Conservation (phyloP, 345 rosid genomes). For the Aethionema arabicum region DNA sequence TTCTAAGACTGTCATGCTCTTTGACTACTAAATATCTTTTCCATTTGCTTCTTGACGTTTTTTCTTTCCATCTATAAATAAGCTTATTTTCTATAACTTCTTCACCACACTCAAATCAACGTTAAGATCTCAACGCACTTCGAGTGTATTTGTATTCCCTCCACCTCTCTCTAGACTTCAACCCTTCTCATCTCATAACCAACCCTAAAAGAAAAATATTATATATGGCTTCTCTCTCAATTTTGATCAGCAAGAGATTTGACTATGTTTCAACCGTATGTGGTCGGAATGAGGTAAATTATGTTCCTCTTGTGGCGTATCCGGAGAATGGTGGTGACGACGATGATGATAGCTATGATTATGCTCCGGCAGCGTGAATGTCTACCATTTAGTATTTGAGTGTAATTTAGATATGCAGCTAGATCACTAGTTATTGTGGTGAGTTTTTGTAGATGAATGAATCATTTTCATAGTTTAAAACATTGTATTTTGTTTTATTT, state of each 20-base stretch:
- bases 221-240: constrained; percentile 4
- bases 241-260: background rate
- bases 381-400: background rate
- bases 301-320: constrained; percentile 1
- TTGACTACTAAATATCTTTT: too few relatives aligned
- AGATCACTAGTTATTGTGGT: too few relatives aligned
- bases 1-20: too few relatives aligned
- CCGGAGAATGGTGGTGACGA: constrained; percentile 36
- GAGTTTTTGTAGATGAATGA: too few relatives aligned
- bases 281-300: constrained; percentile 25
- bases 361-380: constrained; percentile 35
- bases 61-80: too few relatives aligned
- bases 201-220: background rate
- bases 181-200: constrained; percentile 3
- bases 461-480: too few relatives aligned
- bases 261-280: background rate
- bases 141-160: background rate
- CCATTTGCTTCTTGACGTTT: too few relatives aligned
- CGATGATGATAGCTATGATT: constrained; percentile 31
- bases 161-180: background rate
- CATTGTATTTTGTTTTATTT: too few relatives aligned
- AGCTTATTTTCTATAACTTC: background rate
- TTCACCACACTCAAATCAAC: constrained; percentile 24
- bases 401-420: too few relatives aligned
- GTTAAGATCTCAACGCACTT: constrained; percentile 7